phyloP scores from a whole-genome alignment of 176 grass and related monocot genomes.

The Metroxylon sagu region DNA sequence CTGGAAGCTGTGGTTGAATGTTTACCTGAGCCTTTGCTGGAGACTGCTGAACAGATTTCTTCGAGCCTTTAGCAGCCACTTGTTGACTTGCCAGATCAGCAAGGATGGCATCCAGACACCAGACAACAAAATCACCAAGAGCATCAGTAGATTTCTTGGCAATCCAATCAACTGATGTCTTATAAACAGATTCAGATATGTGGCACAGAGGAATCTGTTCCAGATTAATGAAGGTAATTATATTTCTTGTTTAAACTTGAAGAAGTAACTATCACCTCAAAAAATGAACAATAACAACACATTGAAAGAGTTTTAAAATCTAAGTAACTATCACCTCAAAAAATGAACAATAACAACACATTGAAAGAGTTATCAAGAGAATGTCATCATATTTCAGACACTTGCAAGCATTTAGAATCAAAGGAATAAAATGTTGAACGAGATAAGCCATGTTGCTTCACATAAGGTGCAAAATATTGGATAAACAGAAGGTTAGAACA shows the following conservation, averaged over 20 bases:
- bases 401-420: too few species aligned
- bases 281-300: too few species aligned
- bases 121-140: conserved; percentile 71
- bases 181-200: conserved; percentile 74
- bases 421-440: too few species aligned
- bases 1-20: not conserved
- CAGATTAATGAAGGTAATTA: conserved; percentile 10
- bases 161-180: conserved; percentile 68
- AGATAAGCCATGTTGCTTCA: too few species aligned
- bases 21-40: conserved; percentile 76
- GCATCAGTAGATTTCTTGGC: conserved; percentile 58
- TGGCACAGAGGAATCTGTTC: conserved; percentile 65
- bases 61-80: conserved; percentile 51
- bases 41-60: conserved; percentile 60
- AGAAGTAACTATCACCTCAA: too few species aligned
- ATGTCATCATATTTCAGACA: too few species aligned
- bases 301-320: too few species aligned
- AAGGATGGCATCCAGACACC: conserved; percentile 86
- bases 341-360: too few species aligned
- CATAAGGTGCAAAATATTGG: too few species aligned
- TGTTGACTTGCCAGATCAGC: conserved; percentile 57
- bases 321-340: too few species aligned
- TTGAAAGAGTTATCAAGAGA: too few species aligned
- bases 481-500: too few species aligned
- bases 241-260: not conserved